Conservation (phyloP, 371 early-diverging fungal genomes). For the Dichotomocladium elegans region DNA sequence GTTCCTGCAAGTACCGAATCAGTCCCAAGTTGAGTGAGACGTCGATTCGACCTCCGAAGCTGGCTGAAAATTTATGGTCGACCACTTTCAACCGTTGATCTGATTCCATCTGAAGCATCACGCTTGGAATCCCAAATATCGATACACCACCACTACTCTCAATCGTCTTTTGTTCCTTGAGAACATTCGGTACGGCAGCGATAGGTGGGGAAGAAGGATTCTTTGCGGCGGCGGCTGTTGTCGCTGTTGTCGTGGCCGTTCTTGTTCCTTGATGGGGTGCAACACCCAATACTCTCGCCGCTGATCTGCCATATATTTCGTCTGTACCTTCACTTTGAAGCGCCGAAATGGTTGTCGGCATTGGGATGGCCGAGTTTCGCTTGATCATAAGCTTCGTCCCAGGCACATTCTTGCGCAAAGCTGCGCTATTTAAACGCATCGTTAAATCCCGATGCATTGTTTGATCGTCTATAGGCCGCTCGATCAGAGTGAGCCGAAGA, state of each 20-base stretch:
- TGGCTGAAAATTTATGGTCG: slow-evolving; percentile 52
- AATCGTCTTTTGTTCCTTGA: not conserved
- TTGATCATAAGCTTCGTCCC: slow-evolving; percentile 27
- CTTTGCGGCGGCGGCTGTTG: not conserved
- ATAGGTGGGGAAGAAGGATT: not conserved
- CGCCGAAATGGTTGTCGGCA: too few relatives aligned
- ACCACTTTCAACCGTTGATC: slow-evolving; percentile 26
- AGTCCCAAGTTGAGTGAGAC: slow-evolving; percentile 74
- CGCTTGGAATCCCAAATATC: slow-evolving; percentile 60
- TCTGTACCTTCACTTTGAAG: too few relatives aligned
- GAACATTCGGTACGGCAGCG: not conserved
- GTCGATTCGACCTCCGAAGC: slow-evolving; percentile 67
- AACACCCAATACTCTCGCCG: not conserved
- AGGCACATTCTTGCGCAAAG: slow-evolving; percentile 43
- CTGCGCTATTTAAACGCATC: slow-evolving; percentile 26
- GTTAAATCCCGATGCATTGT: slow-evolving; percentile 17
- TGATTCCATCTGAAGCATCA: slow-evolving; percentile 45
- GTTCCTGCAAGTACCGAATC: slow-evolving; percentile 66
- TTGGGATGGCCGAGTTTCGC: slow-evolving; percentile 8
- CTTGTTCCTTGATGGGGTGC: not conserved
- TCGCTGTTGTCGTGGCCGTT: too few relatives aligned
- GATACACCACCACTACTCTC: slow-evolving; percentile 44
- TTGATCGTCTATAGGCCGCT: slow-evolving; percentile 10
- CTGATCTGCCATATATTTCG: too few relatives aligned
- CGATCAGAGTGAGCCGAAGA: slow-evolving; percentile 18